Conservation (phyloP, 73 alveolate species). For the Tetrahymena elliotti region DNA sequence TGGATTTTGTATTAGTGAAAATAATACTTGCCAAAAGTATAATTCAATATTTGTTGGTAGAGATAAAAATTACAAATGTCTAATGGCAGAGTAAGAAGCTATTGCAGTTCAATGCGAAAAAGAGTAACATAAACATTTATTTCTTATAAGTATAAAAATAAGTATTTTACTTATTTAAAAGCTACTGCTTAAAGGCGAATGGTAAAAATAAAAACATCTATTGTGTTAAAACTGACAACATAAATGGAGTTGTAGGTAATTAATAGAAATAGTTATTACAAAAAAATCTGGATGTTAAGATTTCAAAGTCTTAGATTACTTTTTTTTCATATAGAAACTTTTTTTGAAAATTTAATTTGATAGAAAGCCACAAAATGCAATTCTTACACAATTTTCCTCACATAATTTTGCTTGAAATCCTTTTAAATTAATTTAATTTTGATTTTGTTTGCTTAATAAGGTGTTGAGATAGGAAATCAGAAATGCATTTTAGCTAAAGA, state of each 20-base stretch:
- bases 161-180: too few relatives aligned
- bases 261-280: too few relatives aligned
- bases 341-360: neutral
- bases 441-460: neutral
- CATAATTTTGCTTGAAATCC: too few relatives aligned
- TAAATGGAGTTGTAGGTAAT: neutral
- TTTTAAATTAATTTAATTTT: too few relatives aligned
- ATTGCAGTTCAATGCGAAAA: neutral
- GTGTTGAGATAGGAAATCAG: neutral
- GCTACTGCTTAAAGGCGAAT: neutral
- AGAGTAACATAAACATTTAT: neutral
- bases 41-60: neutral
- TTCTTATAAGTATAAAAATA: too few relatives aligned
- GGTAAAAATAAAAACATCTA: too few relatives aligned
- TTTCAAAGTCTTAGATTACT: too few relatives aligned
- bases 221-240: neutral
- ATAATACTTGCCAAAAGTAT: neutral
- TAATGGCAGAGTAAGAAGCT: neutral
- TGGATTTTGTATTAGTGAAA: neutral
- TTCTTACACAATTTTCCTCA: too few relatives aligned
- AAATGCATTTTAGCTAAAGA: neutral
- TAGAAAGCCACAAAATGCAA: neutral
- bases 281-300: too few relatives aligned
- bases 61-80: neutral
- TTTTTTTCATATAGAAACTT: too few relatives aligned